Conservation (phyloP, 768 basidiomycete species). For the Termitomyces sp. region DNA sequence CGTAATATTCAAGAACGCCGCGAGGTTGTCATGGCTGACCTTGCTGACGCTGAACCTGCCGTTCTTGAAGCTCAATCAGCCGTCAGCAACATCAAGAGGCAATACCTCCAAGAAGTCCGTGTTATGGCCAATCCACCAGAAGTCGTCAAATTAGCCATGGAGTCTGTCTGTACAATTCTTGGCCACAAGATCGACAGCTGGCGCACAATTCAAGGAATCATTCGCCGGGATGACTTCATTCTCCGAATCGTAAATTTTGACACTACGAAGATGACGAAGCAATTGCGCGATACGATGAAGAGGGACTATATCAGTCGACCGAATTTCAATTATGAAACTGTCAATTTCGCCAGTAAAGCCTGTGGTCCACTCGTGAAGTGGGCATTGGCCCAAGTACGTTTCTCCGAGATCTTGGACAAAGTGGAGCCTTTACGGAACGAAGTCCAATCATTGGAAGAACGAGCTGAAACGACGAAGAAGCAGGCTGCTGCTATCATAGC, state of each 20-base stretch:
- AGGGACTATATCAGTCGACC: conserved; percentile 89
- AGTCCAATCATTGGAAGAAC: conserved; percentile 87
- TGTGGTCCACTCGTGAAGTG: conserved; percentile 98
- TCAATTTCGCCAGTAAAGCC: conserved; percentile 92
- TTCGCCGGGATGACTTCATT: conserved; percentile 96
- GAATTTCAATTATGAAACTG: conserved; percentile 91
- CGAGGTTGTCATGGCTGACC: conserved; percentile 87
- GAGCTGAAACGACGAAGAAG: conserved; percentile 93
- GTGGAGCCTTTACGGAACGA: conserved; percentile 96
- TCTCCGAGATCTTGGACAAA: conserved; percentile 95
- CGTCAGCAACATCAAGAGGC: conserved; percentile 95
- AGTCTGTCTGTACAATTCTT: conserved; percentile 93
- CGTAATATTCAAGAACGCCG: conserved; percentile 84
- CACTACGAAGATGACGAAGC: conserved; percentile 87
- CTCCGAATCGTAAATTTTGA: conserved; percentile 94
- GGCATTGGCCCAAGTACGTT: conserved; percentile 95
- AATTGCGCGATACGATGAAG: conserved; percentile 87
- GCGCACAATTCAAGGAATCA: conserved; percentile 93
- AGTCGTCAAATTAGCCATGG: conserved; percentile 96
- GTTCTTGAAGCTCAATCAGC: conserved; percentile 93
- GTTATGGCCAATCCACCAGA: conserved; percentile 99
- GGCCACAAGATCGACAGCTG: conserved; percentile 97
- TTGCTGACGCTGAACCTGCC: conserved; percentile 97
- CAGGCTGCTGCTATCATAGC: conserved; percentile 87
- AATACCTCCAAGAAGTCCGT: conserved; percentile 95